These are phyloP conservation scores for Pseudogymnoascus sp. DNA, from an alignment of 2,329 filamentous ascomycete genomes.

Conservation along the genomic window DNA sequence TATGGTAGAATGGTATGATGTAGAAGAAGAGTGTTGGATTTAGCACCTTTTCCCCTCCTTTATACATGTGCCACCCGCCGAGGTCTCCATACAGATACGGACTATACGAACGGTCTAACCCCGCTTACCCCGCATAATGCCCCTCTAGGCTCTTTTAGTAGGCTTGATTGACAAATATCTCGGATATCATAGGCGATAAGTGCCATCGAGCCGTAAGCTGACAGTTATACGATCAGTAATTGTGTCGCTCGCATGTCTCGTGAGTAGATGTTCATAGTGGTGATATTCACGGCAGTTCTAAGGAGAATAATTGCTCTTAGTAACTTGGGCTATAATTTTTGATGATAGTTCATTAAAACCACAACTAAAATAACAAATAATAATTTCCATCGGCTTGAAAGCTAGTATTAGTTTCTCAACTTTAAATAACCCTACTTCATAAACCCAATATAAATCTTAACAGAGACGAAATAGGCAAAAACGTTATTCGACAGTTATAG, in stretches of 20 bases:
- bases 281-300: neutral
- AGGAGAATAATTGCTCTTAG: neutral
- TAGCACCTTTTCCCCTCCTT: neutral
- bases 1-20: neutral
- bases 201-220: neutral
- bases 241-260: too few relatives aligned
- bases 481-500: neutral
- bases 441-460: neutral
- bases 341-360: neutral
- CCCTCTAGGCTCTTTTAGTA: neutral
- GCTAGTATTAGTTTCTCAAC: too few relatives aligned
- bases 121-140: slow-evolving; percentile 6
- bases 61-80: neutral
- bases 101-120: neutral
- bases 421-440: neutral
- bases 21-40: neutral
- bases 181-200: neutral
- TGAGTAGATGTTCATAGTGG: neutral
- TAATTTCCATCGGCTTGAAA: neutral
- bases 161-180: slow-evolving; percentile 3
- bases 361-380: neutral
- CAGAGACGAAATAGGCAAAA: neutral
- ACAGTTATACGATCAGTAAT: neutral
- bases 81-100: neutral
- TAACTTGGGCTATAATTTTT: neutral